These are phyloP conservation scores for Astrephomene gubernaculifera DNA, from an alignment of 139 green algal genomes.

Conservation along the genomic window DNA sequence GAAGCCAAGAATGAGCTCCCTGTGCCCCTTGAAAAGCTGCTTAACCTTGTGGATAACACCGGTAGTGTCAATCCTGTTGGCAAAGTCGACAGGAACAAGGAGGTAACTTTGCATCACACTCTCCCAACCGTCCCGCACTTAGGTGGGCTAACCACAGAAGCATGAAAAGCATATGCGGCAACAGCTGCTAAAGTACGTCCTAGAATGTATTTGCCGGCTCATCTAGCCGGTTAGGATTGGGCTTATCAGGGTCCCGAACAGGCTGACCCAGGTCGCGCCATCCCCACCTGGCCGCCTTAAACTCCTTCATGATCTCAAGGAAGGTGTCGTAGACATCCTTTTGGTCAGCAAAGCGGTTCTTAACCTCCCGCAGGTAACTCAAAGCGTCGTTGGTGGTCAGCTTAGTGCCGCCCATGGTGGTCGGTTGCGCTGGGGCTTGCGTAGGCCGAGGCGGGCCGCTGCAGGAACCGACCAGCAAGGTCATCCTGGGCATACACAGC, in stretches of 20 bases:
- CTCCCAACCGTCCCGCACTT: conserved; percentile 26
- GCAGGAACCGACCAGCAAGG: background rate
- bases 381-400: conserved; percentile 86
- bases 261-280: conserved; percentile 42
- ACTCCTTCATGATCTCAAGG: conserved; percentile 99
- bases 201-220: too few species aligned
- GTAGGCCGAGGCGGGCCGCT: conserved; percentile 28
- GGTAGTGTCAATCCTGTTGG: conserved; percentile 93
- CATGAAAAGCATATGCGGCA: too few species aligned
- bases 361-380: conserved; percentile 79
- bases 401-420: conserved; percentile 40
- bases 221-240: too few species aligned
- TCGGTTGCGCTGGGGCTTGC: conserved; percentile 38
- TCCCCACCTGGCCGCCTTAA: conserved; percentile 92
- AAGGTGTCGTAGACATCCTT: conserved; percentile 95
- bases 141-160: background rate
- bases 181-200: too few species aligned
- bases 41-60: conserved; percentile 98
- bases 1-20: conserved; percentile 98
- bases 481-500: background rate
- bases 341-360: conserved; percentile 85
- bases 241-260: conserved; percentile 11
- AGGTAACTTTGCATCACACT: background rate
- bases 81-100: background rate
- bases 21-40: conserved; percentile 93